These are phyloP conservation scores for Penicillium capsulatum DNA, from an alignment of 2,329 filamentous ascomycete species.

Conservation along the genomic window DNA sequence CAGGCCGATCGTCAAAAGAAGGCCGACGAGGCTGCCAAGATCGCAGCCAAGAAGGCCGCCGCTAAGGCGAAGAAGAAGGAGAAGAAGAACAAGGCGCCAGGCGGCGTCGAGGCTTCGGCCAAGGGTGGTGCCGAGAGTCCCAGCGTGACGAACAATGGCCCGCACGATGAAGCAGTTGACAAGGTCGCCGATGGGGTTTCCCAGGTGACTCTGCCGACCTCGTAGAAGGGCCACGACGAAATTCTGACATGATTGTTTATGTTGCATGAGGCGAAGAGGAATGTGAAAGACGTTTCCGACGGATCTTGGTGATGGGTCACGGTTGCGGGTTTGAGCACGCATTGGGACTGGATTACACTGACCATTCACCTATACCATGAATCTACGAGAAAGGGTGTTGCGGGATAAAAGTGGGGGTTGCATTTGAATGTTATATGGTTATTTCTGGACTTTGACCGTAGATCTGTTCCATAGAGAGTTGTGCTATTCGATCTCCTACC, in stretches of 20 bases:
- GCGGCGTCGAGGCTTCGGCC: slow-evolving; percentile 34
- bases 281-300: too few species aligned
- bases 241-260: too few species aligned
- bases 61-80: slow-evolving; percentile 34
- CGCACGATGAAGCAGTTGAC: slow-evolving; percentile 35
- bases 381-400: slow-evolving; percentile 17
- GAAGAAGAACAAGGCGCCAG: slow-evolving; percentile 37
- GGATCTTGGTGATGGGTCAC: slow-evolving; percentile 7
- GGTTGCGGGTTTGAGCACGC: slow-evolving; percentile 6
- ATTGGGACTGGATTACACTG: slow-evolving; percentile 10
- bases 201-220: slow-evolving; percentile 42
- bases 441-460: too few species aligned
- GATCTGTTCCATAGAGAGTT: not conserved
- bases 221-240: slow-evolving; percentile 18
- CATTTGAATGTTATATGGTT: not conserved
- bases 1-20: slow-evolving; percentile 65
- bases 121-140: slow-evolving; percentile 33
- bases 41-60: slow-evolving; percentile 37
- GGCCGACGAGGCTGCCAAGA: slow-evolving; percentile 51
- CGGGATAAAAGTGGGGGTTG: slow-evolving; percentile 7
- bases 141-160: slow-evolving; percentile 20
- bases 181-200: slow-evolving; percentile 42
- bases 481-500: too few species aligned
- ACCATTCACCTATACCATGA: slow-evolving; percentile 14
- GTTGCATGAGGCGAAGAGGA: not conserved